A percentile compares a stretch with the other conserved stretches of the same genome.
phyloP scores from a whole-genome alignment of 108 stramenopile species.

The Fragilariopsis cylindrus region DNA sequence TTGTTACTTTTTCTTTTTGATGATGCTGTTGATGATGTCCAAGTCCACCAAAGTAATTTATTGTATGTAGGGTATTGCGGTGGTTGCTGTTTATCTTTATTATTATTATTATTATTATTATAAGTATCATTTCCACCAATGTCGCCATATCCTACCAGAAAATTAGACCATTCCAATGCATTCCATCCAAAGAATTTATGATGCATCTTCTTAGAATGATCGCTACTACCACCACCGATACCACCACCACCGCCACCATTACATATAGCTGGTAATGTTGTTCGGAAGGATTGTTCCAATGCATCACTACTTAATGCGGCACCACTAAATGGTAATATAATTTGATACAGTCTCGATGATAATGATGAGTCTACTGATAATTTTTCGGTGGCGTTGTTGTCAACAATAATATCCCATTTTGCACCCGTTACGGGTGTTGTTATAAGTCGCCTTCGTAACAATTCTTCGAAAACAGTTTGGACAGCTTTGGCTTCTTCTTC shows the following conservation, averaged over 20 bases:
- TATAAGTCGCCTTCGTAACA: slow-evolving; percentile 5
- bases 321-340: slow-evolving; percentile 27
- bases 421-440: slow-evolving; percentile 19
- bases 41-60: slow-evolving; percentile 14
- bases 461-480: slow-evolving; percentile 10
- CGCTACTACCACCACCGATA: neutral
- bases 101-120: neutral
- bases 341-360: slow-evolving; percentile 11
- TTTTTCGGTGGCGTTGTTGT: neutral
- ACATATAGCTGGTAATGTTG: slow-evolving; percentile 14
- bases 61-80: neutral
- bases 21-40: neutral
- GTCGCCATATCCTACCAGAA: slow-evolving; percentile 17
- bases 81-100: neutral
- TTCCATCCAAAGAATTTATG: slow-evolving; percentile 20
- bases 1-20: neutral
- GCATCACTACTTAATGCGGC: slow-evolving; percentile 41
- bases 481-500: neutral
- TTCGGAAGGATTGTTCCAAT: slow-evolving; percentile 26
- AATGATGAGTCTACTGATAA: neutral
- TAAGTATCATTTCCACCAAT: neutral
- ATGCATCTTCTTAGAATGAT: too few species aligned
- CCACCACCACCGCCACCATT: neutral
- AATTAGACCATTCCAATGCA: slow-evolving; percentile 34
- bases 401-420: slow-evolving; percentile 18